These are phyloP conservation scores for Epichloe scottii DNA, from an alignment of 2,329 filamentous ascomycete genomes.

Conservation along the genomic window DNA sequence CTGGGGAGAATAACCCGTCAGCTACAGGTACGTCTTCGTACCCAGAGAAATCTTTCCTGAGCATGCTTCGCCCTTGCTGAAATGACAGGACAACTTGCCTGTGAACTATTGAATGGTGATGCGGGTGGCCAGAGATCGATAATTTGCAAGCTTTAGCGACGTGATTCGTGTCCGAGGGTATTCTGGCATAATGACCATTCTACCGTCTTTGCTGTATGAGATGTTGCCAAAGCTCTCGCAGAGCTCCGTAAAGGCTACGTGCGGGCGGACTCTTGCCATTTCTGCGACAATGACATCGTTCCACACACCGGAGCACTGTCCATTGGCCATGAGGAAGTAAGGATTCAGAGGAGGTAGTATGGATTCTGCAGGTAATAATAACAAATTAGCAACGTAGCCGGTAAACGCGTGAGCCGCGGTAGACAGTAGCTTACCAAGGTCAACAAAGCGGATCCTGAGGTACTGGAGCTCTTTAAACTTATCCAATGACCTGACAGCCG, in stretches of 20 bases:
- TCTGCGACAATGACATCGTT: conserved; percentile 52
- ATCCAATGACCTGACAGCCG: conserved; percentile 47
- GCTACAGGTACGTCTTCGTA: neutral
- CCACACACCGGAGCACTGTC: conserved; percentile 58
- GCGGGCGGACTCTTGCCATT: conserved; percentile 45
- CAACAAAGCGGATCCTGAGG: conserved; percentile 61
- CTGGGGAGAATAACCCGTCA: neutral
- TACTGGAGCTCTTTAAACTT: conserved; percentile 47
- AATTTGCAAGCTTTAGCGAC: conserved; percentile 46
- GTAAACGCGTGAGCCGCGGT: neutral
- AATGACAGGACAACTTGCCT: neutral
- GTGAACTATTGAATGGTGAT: conserved; percentile 22
- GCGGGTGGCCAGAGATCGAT: conserved; percentile 34
- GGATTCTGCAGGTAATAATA: conserved; percentile 37
- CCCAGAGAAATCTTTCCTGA: too few relatives aligned
- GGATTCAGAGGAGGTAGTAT: conserved; percentile 59
- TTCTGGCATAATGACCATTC: conserved; percentile 43
- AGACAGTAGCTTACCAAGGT: conserved; percentile 40
- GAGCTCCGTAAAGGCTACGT: conserved; percentile 46
- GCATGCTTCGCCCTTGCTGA: neutral
- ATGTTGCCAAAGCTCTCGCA: conserved; percentile 51
- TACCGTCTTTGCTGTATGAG: conserved; percentile 45
- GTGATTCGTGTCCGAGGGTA: conserved; percentile 38
- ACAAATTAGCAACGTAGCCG: conserved; percentile 11
- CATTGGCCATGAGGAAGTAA: conserved; percentile 52